These are phyloP conservation scores for Tolypocladium ophioglossoides DNA, from an alignment of 2,329 filamentous ascomycete genomes.

Conservation along the genomic window DNA sequence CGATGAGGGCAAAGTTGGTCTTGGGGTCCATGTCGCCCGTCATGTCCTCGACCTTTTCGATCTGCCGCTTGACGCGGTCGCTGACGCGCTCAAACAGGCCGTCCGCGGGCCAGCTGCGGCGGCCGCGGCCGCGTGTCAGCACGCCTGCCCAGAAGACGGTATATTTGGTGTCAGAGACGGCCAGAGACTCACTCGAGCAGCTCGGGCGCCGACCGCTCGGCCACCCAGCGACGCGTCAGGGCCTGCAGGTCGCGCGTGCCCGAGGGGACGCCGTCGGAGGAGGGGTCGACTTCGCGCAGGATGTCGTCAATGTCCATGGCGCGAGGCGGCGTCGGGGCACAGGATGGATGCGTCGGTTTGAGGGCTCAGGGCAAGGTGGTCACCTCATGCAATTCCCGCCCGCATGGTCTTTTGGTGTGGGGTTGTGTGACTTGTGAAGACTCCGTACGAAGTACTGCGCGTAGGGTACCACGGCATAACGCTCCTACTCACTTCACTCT, in stretches of 20 bases:
- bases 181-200: slow-evolving; percentile 57
- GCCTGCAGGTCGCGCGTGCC: slow-evolving; percentile 72
- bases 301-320: slow-evolving; percentile 74
- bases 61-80: slow-evolving; percentile 58
- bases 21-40: slow-evolving; percentile 81
- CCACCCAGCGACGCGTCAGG: slow-evolving; percentile 85
- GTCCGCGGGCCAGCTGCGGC: slow-evolving; percentile 56
- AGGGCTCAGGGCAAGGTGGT: neutral
- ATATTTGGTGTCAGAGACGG: neutral
- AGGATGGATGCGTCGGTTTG: neutral
- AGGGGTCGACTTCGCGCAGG: slow-evolving; percentile 59
- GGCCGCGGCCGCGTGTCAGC: neutral
- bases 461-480: no score
- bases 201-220: slow-evolving; percentile 82
- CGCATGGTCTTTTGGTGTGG: neutral
- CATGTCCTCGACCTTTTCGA: slow-evolving; percentile 62
- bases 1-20: slow-evolving; percentile 85
- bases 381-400: neutral
- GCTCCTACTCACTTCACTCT: no score
- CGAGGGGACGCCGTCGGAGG: slow-evolving; percentile 39
- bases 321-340: neutral
- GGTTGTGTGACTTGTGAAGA: no score
- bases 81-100: slow-evolving; percentile 75
- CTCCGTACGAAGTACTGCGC: no score
- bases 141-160: neutral